These are phyloP conservation scores for Ustilago crameri DNA, from an alignment of 1,284 basidiomycete species.

Conservation along the genomic window DNA sequence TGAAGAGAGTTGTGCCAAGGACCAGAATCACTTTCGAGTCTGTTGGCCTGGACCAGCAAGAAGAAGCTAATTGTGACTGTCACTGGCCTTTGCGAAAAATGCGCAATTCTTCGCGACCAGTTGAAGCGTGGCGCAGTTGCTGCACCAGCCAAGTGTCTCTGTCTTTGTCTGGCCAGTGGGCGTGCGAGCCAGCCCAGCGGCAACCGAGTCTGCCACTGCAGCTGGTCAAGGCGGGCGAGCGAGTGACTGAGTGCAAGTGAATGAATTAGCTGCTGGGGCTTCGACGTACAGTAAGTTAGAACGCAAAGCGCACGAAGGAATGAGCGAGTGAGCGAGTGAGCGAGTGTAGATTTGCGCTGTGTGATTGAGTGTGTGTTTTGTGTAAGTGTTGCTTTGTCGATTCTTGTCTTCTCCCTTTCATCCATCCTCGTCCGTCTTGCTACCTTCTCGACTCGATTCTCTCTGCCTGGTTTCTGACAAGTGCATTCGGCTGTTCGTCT, in stretches of 20 bases:
- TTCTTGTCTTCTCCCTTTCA: constrained; percentile 11
- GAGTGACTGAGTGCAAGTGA: no score
- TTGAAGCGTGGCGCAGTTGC: constrained; percentile 1
- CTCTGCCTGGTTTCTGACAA: constrained; percentile 27
- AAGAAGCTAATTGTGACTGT: no score
- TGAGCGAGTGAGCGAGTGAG: not conserved
- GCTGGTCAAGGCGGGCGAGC: no score
- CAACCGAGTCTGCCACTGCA: not conserved
- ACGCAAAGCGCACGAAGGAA: not conserved
- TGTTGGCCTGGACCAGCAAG: no score
- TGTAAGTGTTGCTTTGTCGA: constrained; percentile 1
- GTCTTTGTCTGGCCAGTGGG: no score
- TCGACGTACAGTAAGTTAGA: no score
- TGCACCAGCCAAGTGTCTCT: not conserved
- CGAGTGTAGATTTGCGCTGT: constrained; percentile 2
- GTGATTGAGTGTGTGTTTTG: not conserved
- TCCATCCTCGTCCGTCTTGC: constrained; percentile 16
- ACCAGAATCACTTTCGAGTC: no score
- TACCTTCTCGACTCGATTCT: constrained; percentile 11
- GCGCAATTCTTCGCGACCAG: constrained; percentile 3
- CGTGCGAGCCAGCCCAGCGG: not conserved
- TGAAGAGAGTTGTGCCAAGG: no score
- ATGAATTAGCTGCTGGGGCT: no score
- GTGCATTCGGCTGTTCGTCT: constrained; percentile 29
- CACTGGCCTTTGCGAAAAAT: no score